Base-by-base conservation (phyloP, 1,284 basidiomycete species). In the Tylopilus orsonianus region DNA sequence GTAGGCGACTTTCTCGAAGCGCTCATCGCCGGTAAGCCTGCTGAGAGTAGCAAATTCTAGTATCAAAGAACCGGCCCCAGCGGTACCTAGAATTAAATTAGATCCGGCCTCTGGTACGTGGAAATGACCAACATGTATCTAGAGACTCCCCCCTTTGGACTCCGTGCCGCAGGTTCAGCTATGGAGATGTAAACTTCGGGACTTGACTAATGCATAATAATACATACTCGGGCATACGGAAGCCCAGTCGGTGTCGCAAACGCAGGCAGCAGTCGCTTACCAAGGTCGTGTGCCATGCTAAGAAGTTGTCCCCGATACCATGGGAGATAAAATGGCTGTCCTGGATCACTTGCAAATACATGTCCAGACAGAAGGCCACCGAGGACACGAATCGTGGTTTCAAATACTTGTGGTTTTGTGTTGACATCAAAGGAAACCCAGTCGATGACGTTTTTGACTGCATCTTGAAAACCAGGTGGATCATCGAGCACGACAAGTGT, bases 11-110 rank as follows among this genome's bases (percentile, higher is more conserved):
- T 87, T 86, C 70, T 97, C 94, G 61, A 92, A 97, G 13, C 84
- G 79, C 27, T 83, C 77, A 60, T 96, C 92, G 8, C 89, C 89
- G 14, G 93, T 94, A 29, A 97, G 75, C 23, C 93, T 82, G 58
- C 90, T 92, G 18, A 97, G 71, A 7, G 90, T 87, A n/a, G 85
- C 90, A 65, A 97, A 97, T 66, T 97, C 94, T 20, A 97, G 73
- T 37, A 97, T 84, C 40, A 97, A 72, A 37, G 92, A 93, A 5
- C 93, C 93, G 19, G 93, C 95, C 33, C 93, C 94, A 37, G 94
- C 93, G 32, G 90, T 86, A 66, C 90, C 91, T 91, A 55, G 33
- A 44, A 39, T 49, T 44, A 30, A 30, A 50, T 55, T 30, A 66
- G 55, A 52, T 44, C 19, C 24, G 42, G 41, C 33, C 24, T 14